A percentile compares a stretch with the other conserved stretches of the same genome.
Evolutionary conservation across 306 rosid genomes (phyloP).

Genomic region (Prunus kanzakura): DNA sequence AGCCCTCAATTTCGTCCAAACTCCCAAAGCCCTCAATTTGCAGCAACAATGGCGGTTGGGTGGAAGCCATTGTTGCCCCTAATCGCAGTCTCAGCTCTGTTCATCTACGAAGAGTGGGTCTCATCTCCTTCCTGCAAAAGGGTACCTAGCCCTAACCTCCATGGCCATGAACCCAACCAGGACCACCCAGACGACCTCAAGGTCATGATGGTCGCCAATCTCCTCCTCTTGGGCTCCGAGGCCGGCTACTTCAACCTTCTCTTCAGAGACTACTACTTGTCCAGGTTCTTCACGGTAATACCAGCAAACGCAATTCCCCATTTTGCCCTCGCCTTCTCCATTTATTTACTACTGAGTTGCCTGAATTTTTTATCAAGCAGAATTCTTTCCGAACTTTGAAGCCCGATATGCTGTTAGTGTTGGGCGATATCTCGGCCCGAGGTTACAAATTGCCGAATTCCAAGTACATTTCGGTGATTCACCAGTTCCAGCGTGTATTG

Average conservation of each 20-base stretch:
- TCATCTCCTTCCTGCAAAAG: constrained; percentile 54
- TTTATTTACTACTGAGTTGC: neutral
- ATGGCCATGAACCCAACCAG: neutral
- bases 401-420: constrained; percentile 65
- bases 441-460: constrained; percentile 46
- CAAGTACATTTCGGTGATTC: constrained; percentile 48
- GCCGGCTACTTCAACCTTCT: constrained; percentile 30
- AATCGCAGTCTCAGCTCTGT: constrained; percentile 28
- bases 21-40: neutral
- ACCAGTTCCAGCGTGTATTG: constrained; percentile 39
- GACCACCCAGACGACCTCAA: constrained; percentile 41
- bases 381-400: constrained; percentile 51
- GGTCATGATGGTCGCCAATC: constrained; percentile 62
- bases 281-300: constrained; percentile 62
- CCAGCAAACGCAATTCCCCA: neutral
- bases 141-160: constrained; percentile 10
- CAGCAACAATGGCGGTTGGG: constrained; percentile 25
- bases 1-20: neutral
- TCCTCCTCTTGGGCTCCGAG: constrained; percentile 55
- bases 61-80: constrained; percentile 39
- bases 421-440: constrained; percentile 69
- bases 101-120: constrained; percentile 47
- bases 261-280: constrained; percentile 48
- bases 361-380: constrained; percentile 35
- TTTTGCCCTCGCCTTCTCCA: neutral